These are phyloP conservation scores for Smallanthus sonchifolius DNA, from an alignment of 129 eudicot species.

Conservation along the genomic window DNA sequence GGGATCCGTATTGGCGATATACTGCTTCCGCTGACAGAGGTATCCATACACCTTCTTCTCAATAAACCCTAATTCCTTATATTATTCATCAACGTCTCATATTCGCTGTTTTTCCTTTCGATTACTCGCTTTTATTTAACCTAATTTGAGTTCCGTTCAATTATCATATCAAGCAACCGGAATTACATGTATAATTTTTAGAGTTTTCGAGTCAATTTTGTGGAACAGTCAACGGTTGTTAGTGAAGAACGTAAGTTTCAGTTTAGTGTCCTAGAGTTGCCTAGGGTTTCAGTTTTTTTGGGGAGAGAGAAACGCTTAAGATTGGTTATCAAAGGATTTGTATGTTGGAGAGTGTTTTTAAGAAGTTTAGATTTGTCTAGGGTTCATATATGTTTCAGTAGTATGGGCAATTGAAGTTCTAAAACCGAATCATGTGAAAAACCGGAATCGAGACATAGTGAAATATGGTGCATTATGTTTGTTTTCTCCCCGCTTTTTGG, in stretches of 20 bases:
- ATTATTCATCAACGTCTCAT: background rate
- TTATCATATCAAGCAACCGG: background rate
- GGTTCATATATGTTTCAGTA: slow-evolving; percentile 1
- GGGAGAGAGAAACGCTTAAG: background rate
- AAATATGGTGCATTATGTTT: background rate
- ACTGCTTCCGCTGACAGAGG: slow-evolving; percentile 37
- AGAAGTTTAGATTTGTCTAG: background rate
- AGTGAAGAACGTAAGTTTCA: background rate
- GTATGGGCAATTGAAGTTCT: background rate
- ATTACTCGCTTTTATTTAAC: background rate
- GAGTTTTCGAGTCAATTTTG: background rate
- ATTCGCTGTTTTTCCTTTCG: background rate
- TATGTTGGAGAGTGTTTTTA: background rate
- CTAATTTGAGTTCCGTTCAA: background rate
- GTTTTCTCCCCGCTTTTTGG: background rate
- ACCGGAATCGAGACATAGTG: background rate
- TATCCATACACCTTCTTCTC: slow-evolving; percentile 9
- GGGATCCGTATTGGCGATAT: slow-evolving; percentile 51
- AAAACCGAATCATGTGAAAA: background rate
- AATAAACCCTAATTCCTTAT: background rate
- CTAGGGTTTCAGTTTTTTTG: background rate
- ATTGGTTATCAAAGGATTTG: background rate
- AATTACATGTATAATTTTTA: background rate
- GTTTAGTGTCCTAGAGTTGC: background rate
- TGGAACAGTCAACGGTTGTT: background rate